Evolutionary conservation across 2,329 filamentous ascomycete genomes (phyloP).

Genomic region (Nemania bipapillata): DNA sequence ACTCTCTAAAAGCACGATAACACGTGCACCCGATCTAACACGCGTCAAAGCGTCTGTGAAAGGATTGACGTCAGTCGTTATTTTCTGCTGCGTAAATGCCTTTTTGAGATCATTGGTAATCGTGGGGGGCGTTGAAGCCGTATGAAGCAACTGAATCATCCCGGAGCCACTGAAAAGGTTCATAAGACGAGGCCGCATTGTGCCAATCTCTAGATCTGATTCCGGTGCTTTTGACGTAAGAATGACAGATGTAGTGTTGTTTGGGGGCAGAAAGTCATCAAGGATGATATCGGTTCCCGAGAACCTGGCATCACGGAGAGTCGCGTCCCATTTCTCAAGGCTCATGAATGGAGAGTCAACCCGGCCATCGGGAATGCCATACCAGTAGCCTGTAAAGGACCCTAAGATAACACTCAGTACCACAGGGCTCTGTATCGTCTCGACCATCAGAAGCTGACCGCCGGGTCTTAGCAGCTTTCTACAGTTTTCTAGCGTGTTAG

Average conservation of each 20-base stretch:
- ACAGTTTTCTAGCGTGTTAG: conserved; percentile 43
- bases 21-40: too few relatives aligned
- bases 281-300: conserved; percentile 41
- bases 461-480: conserved; percentile 46
- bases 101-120: too few relatives aligned
- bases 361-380: conserved; percentile 17
- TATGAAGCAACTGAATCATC: too few relatives aligned
- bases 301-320: conserved; percentile 39
- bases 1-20: too few relatives aligned
- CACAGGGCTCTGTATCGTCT: conserved; percentile 32
- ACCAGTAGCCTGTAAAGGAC: conserved; percentile 36
- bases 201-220: too few relatives aligned
- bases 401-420: conserved; percentile 23
- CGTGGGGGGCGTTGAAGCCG: too few relatives aligned
- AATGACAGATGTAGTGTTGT: conserved; percentile 18
- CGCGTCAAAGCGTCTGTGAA: too few relatives aligned
- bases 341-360: conserved; percentile 24
- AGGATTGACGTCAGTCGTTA: too few relatives aligned
- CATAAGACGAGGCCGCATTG: too few relatives aligned
- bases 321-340: conserved; percentile 40
- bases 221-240: too few relatives aligned
- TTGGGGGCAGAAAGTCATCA: conserved; percentile 38
- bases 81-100: too few relatives aligned
- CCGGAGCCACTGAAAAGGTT: too few relatives aligned
- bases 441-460: conserved; percentile 47